Base-by-base conservation (phyloP, 108 stramenopile genomes). In the Nitzschia sp. region DNA sequence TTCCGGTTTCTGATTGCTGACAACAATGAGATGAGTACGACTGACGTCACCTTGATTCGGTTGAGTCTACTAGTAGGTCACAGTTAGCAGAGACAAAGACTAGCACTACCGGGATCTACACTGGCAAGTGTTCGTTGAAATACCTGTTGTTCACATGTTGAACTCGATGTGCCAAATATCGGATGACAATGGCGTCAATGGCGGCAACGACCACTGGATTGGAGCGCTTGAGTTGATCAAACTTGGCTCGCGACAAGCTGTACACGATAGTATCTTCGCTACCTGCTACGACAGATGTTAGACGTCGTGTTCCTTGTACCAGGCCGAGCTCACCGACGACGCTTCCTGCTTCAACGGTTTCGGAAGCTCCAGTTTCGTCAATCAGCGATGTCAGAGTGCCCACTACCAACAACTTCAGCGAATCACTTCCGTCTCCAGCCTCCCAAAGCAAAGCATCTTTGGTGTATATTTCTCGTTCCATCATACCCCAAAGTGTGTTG, bases 121-220 rank as follows among this genome's bases (percentile, higher is more conserved):
- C 67, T n/a, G 77, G 72, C 77, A 87, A 0, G 71, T 66, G 37
- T 26, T 84, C 86, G 56, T 87, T 78, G 54, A 87, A 86, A 38
- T 86, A 84, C 10, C 90, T 72, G 74, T 92, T 92, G 63, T 75
- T 86, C 41, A 85, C 86, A 61, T 87, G 90, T 64, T 92, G 90
- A 7, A 88, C 86, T 5, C 86, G 67, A 53, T 84, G 77, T 1
- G 85, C 69, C 52, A 92, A 69, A 57, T 92, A 92, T 53, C 86
- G 82, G 57, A 92, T 84, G 15, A 80, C 81, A 67, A 92, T 66
- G n/a, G 65, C 51, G 61, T 88, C 81, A 24, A 89, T 78, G 41
- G 73, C 58, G 14, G 71, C 53, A 12, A 87, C 85, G 17, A 84
- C 60, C 34, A 66, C 65, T 0, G 84, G 87, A 40, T 85, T 46